A percentile compares a stretch with the other conserved stretches of the same genome.
phyloP scores from a whole-genome alignment of 345 rosid genomes.

The Populus tremula region DNA sequence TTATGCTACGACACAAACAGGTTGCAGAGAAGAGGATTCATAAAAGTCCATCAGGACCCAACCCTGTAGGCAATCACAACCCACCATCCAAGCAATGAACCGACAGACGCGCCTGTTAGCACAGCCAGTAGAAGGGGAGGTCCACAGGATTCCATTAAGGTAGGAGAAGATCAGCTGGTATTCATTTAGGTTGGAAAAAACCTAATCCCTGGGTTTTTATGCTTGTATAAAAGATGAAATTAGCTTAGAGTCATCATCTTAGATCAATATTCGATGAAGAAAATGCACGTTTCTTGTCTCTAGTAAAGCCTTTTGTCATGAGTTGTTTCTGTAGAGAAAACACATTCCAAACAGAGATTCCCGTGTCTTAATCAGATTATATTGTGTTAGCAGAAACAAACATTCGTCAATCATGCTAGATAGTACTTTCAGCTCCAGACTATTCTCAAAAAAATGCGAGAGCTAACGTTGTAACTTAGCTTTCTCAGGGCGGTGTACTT shows the following conservation, averaged over 20 bases:
- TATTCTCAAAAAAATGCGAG: no score
- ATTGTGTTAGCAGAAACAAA: background rate
- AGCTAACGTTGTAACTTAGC: background rate
- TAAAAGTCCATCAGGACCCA: conserved; percentile 46
- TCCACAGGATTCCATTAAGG: background rate
- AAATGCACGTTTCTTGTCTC: conserved; percentile 3
- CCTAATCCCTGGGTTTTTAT: conserved; percentile 11
- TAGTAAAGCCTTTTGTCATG: background rate
- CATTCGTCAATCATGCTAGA: background rate
- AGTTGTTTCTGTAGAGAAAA: background rate
- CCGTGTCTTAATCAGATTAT: background rate
- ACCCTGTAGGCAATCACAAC: conserved; percentile 43
- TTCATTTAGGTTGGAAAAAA: conserved; percentile 18
- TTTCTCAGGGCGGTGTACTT: background rate
- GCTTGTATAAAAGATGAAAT: conserved; percentile 27
- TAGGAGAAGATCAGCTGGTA: conserved; percentile 18
- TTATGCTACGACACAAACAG: conserved; percentile 28
- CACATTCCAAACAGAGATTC: background rate
- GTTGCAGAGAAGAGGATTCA: conserved; percentile 35
- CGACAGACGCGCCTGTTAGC: conserved; percentile 13
- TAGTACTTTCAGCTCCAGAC: background rate
- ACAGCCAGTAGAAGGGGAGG: conserved; percentile 3
- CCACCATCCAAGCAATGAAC: conserved; percentile 46
- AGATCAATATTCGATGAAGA: conserved; percentile 4
- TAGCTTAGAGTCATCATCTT: conserved; percentile 14